Conservation (phyloP, 192 early-diverging fungal species). For the Backusella liffmaniae region DNA sequence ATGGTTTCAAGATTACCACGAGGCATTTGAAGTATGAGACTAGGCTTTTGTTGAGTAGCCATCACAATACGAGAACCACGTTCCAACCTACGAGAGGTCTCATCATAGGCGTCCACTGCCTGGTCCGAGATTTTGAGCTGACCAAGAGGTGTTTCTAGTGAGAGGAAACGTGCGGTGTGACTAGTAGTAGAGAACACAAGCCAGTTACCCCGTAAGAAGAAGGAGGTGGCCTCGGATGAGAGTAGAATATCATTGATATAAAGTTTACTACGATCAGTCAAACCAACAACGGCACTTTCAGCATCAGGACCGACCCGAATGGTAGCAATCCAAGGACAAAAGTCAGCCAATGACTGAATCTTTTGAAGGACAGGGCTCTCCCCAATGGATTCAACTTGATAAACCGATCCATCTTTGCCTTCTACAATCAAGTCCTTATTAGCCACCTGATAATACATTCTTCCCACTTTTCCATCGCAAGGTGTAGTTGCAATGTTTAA, state of each 20-base stretch:
- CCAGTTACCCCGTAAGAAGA: constrained; percentile 77
- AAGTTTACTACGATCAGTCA: constrained; percentile 80
- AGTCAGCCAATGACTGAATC: constrained; percentile 28
- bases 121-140: constrained; percentile 48
- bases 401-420: constrained; percentile 40
- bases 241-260: constrained; percentile 72
- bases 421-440: constrained; percentile 43
- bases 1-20: constrained; percentile 96
- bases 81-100: constrained; percentile 80
- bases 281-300: constrained; percentile 60
- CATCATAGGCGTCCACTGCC: constrained; percentile 54
- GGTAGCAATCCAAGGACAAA: constrained; percentile 59
- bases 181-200: constrained; percentile 84
- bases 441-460: constrained; percentile 33
- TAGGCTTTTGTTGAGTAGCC: constrained; percentile 66
- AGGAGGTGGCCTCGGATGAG: constrained; percentile 81
- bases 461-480: constrained; percentile 34
- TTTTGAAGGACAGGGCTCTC: constrained; percentile 24
- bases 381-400: constrained; percentile 17
- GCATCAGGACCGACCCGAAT: constrained; percentile 14
- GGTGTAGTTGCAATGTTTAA: constrained; percentile 16
- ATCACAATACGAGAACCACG: constrained; percentile 86
- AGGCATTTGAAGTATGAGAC: constrained; percentile 90
- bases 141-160: constrained; percentile 37
- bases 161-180: constrained; percentile 77